Conservation (phyloP, 2,329 filamentous ascomycete genomes). For the Arachnomyces sp. region DNA sequence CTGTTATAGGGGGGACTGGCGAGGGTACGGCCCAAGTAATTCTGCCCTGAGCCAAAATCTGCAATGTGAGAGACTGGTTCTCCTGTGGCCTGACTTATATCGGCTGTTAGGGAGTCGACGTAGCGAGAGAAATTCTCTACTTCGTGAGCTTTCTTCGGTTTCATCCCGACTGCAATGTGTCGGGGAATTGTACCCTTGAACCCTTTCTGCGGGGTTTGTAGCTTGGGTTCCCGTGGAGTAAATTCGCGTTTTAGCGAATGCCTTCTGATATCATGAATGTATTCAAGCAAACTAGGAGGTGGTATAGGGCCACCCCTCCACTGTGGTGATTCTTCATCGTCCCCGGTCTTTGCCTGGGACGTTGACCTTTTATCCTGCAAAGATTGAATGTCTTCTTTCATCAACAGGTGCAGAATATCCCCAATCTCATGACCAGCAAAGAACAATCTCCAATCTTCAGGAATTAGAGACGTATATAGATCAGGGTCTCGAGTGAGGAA, state of each 20-base stretch:
- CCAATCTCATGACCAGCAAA: constrained; percentile 63
- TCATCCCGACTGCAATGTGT: constrained; percentile 82
- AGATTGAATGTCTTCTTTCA: constrained; percentile 62
- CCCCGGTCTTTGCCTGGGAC: constrained; percentile 9
- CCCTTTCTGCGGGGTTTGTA: constrained; percentile 22
- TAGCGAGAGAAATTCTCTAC: constrained; percentile 86
- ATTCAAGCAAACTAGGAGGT: constrained; percentile 56
- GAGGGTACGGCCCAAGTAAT: constrained; percentile 83
- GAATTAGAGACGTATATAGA: constrained; percentile 69
- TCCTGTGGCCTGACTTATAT: constrained; percentile 42
- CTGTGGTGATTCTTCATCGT: constrained; percentile 8
- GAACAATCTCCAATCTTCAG: constrained; percentile 72
- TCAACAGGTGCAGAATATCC: constrained; percentile 68
- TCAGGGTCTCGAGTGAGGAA: constrained; percentile 84
- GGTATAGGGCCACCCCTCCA: constrained; percentile 40
- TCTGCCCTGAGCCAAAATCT: constrained; percentile 94
- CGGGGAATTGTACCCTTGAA: constrained; percentile 53
- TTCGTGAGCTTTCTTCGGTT: constrained; percentile 89
- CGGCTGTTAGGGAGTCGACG: constrained; percentile 57
- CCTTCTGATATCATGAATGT: constrained; percentile 62
- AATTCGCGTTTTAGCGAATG: constrained; percentile 61
- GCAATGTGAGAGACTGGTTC: constrained; percentile 69
- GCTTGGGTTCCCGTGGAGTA: constrained; percentile 24
- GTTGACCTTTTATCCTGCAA: constrained; percentile 18
- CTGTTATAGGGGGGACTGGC: constrained; percentile 79